Evolutionary conservation across 2,329 filamentous ascomycete species (phyloP), one percentile per base, ranked within the genome.

Genomic region (Graphilbum sp.): DNA sequence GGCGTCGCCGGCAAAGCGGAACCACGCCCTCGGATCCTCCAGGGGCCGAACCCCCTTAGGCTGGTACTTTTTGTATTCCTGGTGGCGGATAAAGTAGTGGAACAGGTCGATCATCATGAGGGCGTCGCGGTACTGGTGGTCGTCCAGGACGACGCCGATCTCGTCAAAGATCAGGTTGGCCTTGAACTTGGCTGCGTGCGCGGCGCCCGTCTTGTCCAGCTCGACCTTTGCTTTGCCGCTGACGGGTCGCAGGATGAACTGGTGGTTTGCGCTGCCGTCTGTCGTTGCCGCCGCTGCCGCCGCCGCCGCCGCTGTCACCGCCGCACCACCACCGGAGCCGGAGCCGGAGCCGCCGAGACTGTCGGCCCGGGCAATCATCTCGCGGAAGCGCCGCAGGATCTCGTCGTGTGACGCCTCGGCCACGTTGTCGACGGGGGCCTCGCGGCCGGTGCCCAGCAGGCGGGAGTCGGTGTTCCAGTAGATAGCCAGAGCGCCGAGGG

Each of bases 31-130:
- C 13, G 90, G 88, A 49, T 96, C 84, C 55, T 96, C 84, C 52
- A 86, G 93, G 0, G 85, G 82, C 0, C 72, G 70, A 41, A 77
- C 70, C 1, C 67, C 77, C 52, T 92, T 90, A 4, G 90, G 90
- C 50, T 94, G 85, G 41, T 86, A 67, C 49, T 80, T 88, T 54
- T 92, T 92, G 63, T 96, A 95, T 55, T 99, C 88, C 55, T 96
- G 90, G 47, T 98, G 90, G 24, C 88, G 79, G 49, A 95, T 82
- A 56, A 96, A 98, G 59, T 94, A 96, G 57, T 98, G 90, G 63
- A 99, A 98, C 3, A 96, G 66, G 54, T 99, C 90, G 2, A 96
- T 82, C 64, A 99, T 82, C 90, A 98, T 98, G 41, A 99, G 62
- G 5, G 80, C 85, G 59, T 99, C 90, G 23, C 92, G 81, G 54